A percentile compares a stretch with the other conserved stretches of the same genome.
Evolutionary conservation across 331 rosid genomes (phyloP).

Genomic region (Prunus yedoensis): DNA sequence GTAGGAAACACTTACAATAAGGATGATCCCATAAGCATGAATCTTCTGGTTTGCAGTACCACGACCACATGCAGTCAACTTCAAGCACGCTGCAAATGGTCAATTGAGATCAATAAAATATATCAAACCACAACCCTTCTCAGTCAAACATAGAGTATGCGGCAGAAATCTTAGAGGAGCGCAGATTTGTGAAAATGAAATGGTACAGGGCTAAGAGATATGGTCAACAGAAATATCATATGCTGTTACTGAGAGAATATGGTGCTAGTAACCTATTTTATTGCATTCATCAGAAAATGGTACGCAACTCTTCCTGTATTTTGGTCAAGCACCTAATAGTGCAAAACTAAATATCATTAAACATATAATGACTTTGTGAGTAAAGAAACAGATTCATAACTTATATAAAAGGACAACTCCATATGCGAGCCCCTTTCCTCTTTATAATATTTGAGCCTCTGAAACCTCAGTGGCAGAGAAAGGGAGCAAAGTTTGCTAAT

Average conservation of each 20-base stretch:
- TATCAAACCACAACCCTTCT: slow-evolving; percentile 5
- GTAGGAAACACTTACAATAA: slow-evolving; percentile 56
- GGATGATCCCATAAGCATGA: slow-evolving; percentile 58
- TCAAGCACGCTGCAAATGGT: slow-evolving; percentile 64
- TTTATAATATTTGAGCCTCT: background rate
- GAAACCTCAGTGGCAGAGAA: background rate
- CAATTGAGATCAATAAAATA: slow-evolving; percentile 25
- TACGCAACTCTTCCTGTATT: background rate
- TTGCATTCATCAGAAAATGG: background rate
- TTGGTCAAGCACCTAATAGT: background rate
- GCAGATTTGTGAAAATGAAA: background rate
- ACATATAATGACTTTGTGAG: background rate
- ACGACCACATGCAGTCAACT: slow-evolving; percentile 58
- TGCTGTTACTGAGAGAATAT: background rate
- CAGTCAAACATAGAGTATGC: background rate
- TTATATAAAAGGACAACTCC: background rate
- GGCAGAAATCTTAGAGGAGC: background rate
- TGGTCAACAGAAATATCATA: background rate
- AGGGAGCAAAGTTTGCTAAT: background rate
- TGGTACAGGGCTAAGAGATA: background rate
- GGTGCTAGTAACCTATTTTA: background rate
- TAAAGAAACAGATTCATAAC: background rate
- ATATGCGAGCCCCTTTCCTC: background rate
- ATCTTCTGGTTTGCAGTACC: slow-evolving; percentile 63
- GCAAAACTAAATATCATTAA: background rate